Conservation (phyloP, 345 rosid genomes). For the Microcos paniculata region DNA sequence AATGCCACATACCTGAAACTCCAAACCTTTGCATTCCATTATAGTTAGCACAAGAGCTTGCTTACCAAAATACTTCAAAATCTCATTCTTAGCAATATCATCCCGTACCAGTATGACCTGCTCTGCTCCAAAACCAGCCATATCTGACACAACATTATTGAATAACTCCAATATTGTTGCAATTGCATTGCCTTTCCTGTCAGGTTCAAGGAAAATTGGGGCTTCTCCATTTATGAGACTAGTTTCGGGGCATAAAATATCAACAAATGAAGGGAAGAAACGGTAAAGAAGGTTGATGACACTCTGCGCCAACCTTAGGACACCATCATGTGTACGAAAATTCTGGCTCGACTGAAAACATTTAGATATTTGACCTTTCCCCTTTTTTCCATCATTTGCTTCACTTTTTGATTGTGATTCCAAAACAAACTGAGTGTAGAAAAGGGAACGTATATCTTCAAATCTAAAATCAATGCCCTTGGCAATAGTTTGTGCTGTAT, state of each 20-base stretch:
- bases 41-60: conserved; percentile 51
- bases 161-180: conserved; percentile 39
- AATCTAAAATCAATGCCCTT: conserved; percentile 53
- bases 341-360: conserved; percentile 44
- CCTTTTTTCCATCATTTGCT: conserved; percentile 9
- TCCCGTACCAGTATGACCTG: conserved; percentile 52
- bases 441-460: conserved; percentile 46
- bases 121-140: conserved; percentile 52
- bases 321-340: conserved; percentile 53
- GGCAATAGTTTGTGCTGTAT: conserved; percentile 48
- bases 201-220: conserved; percentile 41
- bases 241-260: conserved; percentile 37
- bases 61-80: conserved; percentile 33
- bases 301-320: conserved; percentile 53
- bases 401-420: conserved; percentile 23
- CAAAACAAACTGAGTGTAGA: conserved; percentile 39
- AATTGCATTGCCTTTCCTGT: conserved; percentile 33
- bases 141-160: conserved; percentile 5
- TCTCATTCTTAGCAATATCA: conserved; percentile 31
- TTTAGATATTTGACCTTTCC: conserved; percentile 39
- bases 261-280: conserved; percentile 41
- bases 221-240: conserved; percentile 48
- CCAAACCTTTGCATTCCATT: conserved; percentile 52
- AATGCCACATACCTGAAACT: conserved; percentile 45
- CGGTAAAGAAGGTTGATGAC: conserved; percentile 43